Percentiles rank a stretch among this genome's conserved stretches.
These are phyloP conservation scores for Candida rishiriensis DNA, from an alignment of 805 yeast genomes.

Conservation along the genomic window DNA sequence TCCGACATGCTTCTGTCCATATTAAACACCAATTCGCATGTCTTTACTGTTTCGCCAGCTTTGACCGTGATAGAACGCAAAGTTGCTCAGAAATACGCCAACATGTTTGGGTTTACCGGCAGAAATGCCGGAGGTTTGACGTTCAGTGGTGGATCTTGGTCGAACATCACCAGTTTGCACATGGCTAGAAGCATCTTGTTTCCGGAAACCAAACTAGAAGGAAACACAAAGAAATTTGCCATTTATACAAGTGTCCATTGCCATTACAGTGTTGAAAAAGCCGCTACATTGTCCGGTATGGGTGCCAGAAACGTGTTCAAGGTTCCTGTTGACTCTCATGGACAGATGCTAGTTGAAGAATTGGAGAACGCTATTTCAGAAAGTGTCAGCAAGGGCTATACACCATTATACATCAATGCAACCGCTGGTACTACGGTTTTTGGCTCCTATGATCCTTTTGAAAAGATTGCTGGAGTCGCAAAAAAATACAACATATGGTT, in stretches of 20 bases:
- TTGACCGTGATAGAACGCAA: conserved; percentile 69
- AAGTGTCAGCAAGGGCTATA: conserved; percentile 48
- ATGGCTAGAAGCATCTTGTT: conserved; percentile 62
- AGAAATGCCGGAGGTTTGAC: conserved; percentile 74
- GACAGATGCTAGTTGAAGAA: conserved; percentile 48
- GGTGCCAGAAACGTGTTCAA: conserved; percentile 63
- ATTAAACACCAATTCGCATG: conserved; percentile 81
- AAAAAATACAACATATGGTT: conserved; percentile 60
- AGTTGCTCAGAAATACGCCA: conserved; percentile 65
- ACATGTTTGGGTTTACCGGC: conserved; percentile 52
- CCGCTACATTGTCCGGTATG: conserved; percentile 71
- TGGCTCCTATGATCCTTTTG: conserved; percentile 75
- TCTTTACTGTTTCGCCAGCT: conserved; percentile 80
- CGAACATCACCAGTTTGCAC: conserved; percentile 74
- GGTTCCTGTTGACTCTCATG: conserved; percentile 51
- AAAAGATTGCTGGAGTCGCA: conserved; percentile 49
- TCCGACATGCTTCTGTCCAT: conserved; percentile 65
- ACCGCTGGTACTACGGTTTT: conserved; percentile 90
- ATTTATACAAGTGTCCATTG: conserved; percentile 68
- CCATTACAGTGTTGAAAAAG: conserved; percentile 77
- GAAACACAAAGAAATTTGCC: conserved; percentile 60
- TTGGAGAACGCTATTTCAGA: conserved; percentile 42
- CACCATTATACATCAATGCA: conserved; percentile 72
- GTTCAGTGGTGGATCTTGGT: conserved; percentile 85
- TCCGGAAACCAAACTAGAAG: conserved; percentile 66